Percentiles rank a stretch among this genome's conserved stretches.
Conservation (phyloP, 306 rosid species). For the Aeschynomene evenia region DNA sequence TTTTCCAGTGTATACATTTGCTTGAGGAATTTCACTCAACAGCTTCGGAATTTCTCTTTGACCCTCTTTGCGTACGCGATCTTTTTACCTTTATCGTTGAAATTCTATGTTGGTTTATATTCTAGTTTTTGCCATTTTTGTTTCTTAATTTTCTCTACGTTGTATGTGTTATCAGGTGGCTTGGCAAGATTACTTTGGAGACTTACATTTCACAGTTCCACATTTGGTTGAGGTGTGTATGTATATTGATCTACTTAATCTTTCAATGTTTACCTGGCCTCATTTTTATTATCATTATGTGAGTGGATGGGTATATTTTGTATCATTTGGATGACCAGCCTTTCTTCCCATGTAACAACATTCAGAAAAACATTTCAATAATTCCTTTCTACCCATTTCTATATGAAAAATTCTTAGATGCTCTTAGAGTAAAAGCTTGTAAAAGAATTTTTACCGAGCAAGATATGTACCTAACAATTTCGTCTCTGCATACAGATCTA, state of each 20-base stretch:
- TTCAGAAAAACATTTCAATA: too few relatives aligned
- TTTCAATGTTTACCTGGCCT: neutral
- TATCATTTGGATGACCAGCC: slow-evolving; percentile 24
- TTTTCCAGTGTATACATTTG: slow-evolving; percentile 85
- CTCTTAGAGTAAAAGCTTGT: slow-evolving; percentile 9
- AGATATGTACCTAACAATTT: slow-evolving; percentile 8
- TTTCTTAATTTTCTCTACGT: slow-evolving; percentile 11
- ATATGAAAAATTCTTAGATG: too few relatives aligned
- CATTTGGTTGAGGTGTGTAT: slow-evolving; percentile 94
- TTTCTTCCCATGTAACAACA: neutral
- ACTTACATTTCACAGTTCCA: slow-evolving; percentile 99
- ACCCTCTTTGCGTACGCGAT: slow-evolving; percentile 87
- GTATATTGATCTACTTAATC: slow-evolving; percentile 5
- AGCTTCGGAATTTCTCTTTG: slow-evolving; percentile 73
- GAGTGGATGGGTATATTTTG: slow-evolving; percentile 14
- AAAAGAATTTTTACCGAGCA: slow-evolving; percentile 3
- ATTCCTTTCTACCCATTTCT: too few relatives aligned
- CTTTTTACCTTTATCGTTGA: slow-evolving; percentile 33
- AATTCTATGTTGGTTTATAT: slow-evolving; percentile 10
- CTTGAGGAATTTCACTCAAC: slow-evolving; percentile 92
- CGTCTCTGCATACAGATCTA: slow-evolving; percentile 60
- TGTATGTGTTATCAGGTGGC: slow-evolving; percentile 68
- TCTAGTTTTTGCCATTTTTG: slow-evolving; percentile 27
- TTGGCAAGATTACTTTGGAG: slow-evolving; percentile 97
- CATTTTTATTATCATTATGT: neutral